Percentiles rank a stretch among this genome's conserved stretches.
These are phyloP conservation scores for Pseudovirgaria hyperparasitica DNA, from an alignment of 2,329 filamentous ascomycete species.

Conservation along the genomic window DNA sequence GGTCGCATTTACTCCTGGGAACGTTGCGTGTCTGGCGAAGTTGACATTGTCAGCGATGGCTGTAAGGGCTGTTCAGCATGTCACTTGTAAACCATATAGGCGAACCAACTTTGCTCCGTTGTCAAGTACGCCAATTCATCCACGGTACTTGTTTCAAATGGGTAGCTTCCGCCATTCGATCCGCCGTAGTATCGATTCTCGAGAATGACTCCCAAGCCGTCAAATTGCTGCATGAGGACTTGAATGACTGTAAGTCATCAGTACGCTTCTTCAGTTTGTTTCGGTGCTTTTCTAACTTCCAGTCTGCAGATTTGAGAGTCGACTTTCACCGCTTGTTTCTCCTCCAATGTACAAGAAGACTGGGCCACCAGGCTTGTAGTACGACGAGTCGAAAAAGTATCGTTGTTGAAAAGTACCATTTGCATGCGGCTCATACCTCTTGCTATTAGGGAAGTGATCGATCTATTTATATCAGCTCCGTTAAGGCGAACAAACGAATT, in stretches of 20 bases:
- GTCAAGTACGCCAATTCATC: slow-evolving; percentile 38
- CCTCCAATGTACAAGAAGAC: slow-evolving; percentile 37
- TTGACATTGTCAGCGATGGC: slow-evolving; percentile 39
- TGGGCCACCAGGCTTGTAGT: slow-evolving; percentile 42
- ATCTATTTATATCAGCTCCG: no score
- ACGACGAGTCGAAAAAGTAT: slow-evolving; percentile 41
- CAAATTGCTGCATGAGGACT: slow-evolving; percentile 41
- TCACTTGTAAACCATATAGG: neutral
- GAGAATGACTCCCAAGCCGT: slow-evolving; percentile 41
- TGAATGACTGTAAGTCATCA: slow-evolving; percentile 30
- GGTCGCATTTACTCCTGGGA: slow-evolving; percentile 30
- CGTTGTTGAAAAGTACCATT: slow-evolving; percentile 41
- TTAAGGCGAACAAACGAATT: no score
- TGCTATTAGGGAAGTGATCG: slow-evolving; percentile 33
- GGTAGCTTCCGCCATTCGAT: slow-evolving; percentile 38
- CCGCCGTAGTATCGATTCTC: slow-evolving; percentile 40
- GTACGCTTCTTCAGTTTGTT: neutral
- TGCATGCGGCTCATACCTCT: slow-evolving; percentile 28
- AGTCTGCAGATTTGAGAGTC: slow-evolving; percentile 27
- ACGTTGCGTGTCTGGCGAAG: slow-evolving; percentile 35
- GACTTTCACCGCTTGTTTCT: slow-evolving; percentile 27
- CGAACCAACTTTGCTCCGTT: slow-evolving; percentile 31
- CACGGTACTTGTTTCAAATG: slow-evolving; percentile 34
- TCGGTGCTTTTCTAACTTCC: slow-evolving; percentile 19
- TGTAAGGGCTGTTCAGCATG: slow-evolving; percentile 4